Evolutionary conservation across 2,329 filamentous ascomycete species (phyloP).

Genomic region (Xylariaceae sp.): DNA sequence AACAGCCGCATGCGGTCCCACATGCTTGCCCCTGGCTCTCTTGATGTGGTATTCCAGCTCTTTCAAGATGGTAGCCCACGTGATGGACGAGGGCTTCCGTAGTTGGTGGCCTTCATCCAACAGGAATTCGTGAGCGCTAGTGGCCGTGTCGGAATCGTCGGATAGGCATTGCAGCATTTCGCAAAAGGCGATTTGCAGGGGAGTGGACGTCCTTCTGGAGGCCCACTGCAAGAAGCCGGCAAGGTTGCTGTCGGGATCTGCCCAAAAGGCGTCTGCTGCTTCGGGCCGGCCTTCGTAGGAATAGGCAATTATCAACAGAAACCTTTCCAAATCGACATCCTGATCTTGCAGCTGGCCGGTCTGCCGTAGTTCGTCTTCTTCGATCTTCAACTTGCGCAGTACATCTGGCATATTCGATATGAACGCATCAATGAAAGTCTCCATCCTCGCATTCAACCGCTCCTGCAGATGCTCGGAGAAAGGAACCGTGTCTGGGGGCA

Average conservation of each 20-base stretch:
- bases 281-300: slow-evolving; percentile 82
- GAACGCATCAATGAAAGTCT: slow-evolving; percentile 84
- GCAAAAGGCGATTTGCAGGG: slow-evolving; percentile 93
- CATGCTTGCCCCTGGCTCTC: slow-evolving; percentile 68
- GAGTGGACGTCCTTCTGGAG: slow-evolving; percentile 89
- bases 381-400: slow-evolving; percentile 74
- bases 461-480: slow-evolving; percentile 69
- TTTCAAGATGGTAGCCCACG: slow-evolving; percentile 87
- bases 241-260: slow-evolving; percentile 84
- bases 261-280: slow-evolving; percentile 84
- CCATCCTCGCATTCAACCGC: slow-evolving; percentile 72
- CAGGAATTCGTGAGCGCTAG: slow-evolving; percentile 80
- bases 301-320: slow-evolving; percentile 87
- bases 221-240: slow-evolving; percentile 96
- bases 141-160: slow-evolving; percentile 74
- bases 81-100: slow-evolving; percentile 76
- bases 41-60: slow-evolving; percentile 81
- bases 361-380: slow-evolving; percentile 83
- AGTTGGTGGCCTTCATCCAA: slow-evolving; percentile 78
- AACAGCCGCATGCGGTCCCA: slow-evolving; percentile 46
- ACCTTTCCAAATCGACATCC: slow-evolving; percentile 75
- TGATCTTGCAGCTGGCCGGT: slow-evolving; percentile 60
- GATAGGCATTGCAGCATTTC: slow-evolving; percentile 91
- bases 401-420: slow-evolving; percentile 95
- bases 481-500: slow-evolving; percentile 61